Conservation (phyloP, 805 yeast species). For the Spathaspora passalidarum region DNA sequence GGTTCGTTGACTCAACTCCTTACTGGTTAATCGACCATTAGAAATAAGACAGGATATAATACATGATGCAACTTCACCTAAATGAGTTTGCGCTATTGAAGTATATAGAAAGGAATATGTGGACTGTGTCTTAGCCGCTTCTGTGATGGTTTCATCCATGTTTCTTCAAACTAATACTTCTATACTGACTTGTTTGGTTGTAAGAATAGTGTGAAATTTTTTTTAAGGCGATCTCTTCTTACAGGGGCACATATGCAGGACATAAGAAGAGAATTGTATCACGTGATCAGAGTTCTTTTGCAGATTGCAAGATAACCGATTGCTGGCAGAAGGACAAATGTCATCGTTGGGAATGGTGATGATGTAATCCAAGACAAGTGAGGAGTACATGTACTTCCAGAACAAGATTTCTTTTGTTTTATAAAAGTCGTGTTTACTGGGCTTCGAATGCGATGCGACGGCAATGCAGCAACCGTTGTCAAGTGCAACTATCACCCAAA, state of each 20-base stretch:
- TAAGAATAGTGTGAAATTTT: background rate
- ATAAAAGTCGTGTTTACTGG: too few relatives aligned
- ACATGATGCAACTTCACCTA: conserved; percentile 73
- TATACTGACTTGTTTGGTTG: background rate
- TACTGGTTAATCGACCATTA: conserved; percentile 61
- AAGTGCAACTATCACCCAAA: too few relatives aligned
- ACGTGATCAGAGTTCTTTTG: too few relatives aligned
- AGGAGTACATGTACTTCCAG: too few relatives aligned
- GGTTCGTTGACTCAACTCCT: conserved; percentile 49
- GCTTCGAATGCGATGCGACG: too few relatives aligned
- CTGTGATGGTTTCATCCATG: conserved; percentile 18
- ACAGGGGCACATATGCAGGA: background rate
- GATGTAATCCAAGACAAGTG: too few relatives aligned
- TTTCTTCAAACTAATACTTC: background rate
- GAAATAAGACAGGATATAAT: conserved; percentile 60
- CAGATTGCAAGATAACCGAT: too few relatives aligned
- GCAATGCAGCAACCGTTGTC: too few relatives aligned
- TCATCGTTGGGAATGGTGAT: too few relatives aligned
- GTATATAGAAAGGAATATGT: conserved; percentile 61
- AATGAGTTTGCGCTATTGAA: conserved; percentile 47
- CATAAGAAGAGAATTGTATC: background rate
- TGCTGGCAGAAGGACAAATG: too few relatives aligned
- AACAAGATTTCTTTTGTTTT: too few relatives aligned
- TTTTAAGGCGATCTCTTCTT: background rate
- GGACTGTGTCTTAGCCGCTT: conserved; percentile 48